Evolutionary conservation across 2,329 filamentous ascomycete species (phyloP).

Genomic region (Monilinia fructicola): DNA sequence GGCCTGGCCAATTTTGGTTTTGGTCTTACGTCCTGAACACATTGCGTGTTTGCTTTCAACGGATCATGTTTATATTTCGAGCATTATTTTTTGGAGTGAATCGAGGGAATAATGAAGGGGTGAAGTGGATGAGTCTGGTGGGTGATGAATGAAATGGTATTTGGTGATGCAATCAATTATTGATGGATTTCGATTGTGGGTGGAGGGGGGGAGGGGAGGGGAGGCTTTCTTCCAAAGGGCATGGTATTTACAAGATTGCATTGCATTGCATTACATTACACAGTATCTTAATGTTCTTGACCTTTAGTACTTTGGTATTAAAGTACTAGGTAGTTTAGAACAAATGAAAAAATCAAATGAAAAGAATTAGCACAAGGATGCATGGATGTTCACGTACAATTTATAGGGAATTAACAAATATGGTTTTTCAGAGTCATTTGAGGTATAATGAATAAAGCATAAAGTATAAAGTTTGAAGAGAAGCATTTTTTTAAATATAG

Average conservation of each 20-base stretch:
- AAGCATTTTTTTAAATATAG: too few species aligned
- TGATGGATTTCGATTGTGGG: neutral
- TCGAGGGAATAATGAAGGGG: neutral
- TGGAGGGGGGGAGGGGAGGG: too few species aligned
- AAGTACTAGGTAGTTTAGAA: neutral
- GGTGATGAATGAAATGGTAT: neutral
- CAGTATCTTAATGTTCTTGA: slow-evolving; percentile 6
- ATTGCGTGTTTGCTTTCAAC: slow-evolving; percentile 53
- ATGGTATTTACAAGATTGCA: slow-evolving; percentile 7
- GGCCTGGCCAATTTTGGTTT: slow-evolving; percentile 19
- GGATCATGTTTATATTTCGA: slow-evolving; percentile 56
- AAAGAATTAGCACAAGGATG: neutral
- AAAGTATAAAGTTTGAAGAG: too few species aligned
- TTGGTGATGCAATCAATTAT: neutral
- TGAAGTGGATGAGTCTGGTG: neutral
- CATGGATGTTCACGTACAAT: too few species aligned
- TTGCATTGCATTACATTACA: slow-evolving; percentile 5
- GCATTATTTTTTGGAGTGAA: neutral
- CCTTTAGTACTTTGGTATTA: neutral
- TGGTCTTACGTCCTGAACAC: slow-evolving; percentile 33
- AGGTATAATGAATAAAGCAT: too few species aligned
- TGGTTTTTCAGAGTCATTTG: too few species aligned
- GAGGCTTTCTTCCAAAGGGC: neutral
- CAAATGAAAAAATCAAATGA: neutral
- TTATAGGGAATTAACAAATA: too few species aligned